Evolutionary conservation across 768 basidiomycete genomes (phyloP), one percentile per base, ranked within the genome.

Genomic region (Suillus ampliporus): DNA sequence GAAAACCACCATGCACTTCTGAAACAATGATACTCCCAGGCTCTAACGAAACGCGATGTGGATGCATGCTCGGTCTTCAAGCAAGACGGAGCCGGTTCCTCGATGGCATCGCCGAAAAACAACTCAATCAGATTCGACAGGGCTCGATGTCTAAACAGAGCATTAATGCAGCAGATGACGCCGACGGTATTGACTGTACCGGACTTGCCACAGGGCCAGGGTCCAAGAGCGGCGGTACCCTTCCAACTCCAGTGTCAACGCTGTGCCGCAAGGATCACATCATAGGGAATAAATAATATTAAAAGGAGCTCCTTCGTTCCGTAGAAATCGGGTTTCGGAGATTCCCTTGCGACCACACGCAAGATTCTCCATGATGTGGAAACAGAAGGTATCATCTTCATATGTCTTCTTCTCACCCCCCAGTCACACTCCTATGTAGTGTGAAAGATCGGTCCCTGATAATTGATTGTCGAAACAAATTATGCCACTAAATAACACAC

Each of bases 401-500:
- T n/a, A 34, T 9, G 17, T 48, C 54, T 56, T 56, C 54, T 56
- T 56, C 23, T 56, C 38, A 56, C 23, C 35, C 35, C 35, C 35
- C 21, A 15, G 53, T 38, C 35, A 54, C 35, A 6, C 19, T 3
- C 50, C 19, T 53, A 52, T 34, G 51, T n/a, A 37, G 37, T n/a
- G 14, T 21, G 21, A 37, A 37, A 23, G 23, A 38, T 54, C 53
- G 11, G 14, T 35, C 13, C 35, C 23, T 54, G 15, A 54, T n/a
- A 5, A 54, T 54, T 10, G 17, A 23, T 23, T 54, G 23, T 14
- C 37, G 23, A 62, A 41, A 51, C 23, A 37, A 50, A 46, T 31
- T 41, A 61, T 40, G 57, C 35, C 38, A 60, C 38, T n/a, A 34
- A 40, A 62, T 51, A 58, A 60, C 61, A 13, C 56, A 62, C n/a